phyloP scores from a whole-genome alignment of 148 eudicot species.

The Camellia granthamiana region DNA sequence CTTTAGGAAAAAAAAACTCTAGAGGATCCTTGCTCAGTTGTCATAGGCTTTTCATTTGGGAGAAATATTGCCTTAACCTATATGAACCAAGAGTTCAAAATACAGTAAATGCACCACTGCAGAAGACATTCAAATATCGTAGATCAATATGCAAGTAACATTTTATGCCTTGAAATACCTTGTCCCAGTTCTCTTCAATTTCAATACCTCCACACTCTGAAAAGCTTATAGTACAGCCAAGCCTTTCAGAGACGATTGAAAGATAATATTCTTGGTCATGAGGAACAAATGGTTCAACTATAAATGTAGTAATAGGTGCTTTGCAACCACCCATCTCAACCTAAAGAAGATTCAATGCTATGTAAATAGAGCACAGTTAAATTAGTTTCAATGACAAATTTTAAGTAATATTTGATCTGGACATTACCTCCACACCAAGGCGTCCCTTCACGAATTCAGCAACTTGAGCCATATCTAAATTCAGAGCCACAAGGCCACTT shows the following conservation, averaged over 20 bases:
- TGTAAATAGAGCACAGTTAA: background rate
- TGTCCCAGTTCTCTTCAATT: conserved; percentile 85
- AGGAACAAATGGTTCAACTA: conserved; percentile 81
- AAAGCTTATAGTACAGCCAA: conserved; percentile 67
- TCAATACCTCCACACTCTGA: conserved; percentile 90
- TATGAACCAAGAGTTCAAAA: background rate
- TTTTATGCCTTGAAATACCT: conserved; percentile 33
- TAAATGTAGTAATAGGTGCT: conserved; percentile 75
- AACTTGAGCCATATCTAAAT: conserved; percentile 75
- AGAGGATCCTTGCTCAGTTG: too few relatives aligned
- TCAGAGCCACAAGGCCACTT: conserved; percentile 73
- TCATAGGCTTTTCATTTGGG: conserved; percentile 59
- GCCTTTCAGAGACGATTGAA: conserved; percentile 81
- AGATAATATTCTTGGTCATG: too few relatives aligned
- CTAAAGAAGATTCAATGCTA: conserved; percentile 23
- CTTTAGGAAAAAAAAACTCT: too few relatives aligned
- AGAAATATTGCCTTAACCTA: conserved; percentile 72
- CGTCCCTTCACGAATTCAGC: conserved; percentile 67
- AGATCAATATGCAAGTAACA: background rate
- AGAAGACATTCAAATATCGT: background rate
- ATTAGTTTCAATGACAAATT: background rate
- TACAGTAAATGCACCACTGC: background rate
- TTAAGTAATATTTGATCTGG: background rate
- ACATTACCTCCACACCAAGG: conserved; percentile 59
- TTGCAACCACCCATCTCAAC: conserved; percentile 86